These are phyloP conservation scores for Penicillium sp. DNA, from an alignment of 2,329 filamentous ascomycete species.

Conservation along the genomic window DNA sequence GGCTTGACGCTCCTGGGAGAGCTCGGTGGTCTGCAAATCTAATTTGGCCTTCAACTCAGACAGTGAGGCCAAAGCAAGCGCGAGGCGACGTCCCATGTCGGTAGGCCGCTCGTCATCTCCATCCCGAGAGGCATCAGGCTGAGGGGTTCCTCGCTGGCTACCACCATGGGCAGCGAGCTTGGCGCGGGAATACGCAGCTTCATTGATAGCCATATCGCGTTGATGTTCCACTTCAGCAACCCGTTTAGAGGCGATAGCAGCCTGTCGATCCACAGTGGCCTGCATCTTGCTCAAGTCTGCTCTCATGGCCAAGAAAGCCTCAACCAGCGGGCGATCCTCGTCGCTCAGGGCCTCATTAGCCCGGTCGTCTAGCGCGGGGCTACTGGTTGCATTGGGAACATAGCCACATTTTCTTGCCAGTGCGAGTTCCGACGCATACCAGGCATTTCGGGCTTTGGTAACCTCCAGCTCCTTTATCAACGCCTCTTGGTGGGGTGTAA, in stretches of 20 bases:
- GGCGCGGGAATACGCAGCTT: conserved; percentile 92
- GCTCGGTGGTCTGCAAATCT: conserved; percentile 66
- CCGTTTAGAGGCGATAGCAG: conserved; percentile 77
- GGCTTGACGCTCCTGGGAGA: conserved; percentile 77
- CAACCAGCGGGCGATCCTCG: conserved; percentile 86
- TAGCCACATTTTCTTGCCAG: conserved; percentile 90
- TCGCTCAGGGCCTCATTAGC: conserved; percentile 79
- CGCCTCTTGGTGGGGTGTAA: conserved; percentile 56
- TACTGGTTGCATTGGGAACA: conserved; percentile 66
- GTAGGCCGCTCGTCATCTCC: conserved; percentile 64
- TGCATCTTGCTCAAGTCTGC: conserved; percentile 88
- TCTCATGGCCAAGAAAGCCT: conserved; percentile 89
- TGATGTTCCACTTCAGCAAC: conserved; percentile 95
- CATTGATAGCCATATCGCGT: conserved; percentile 87
- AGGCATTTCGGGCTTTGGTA: conserved; percentile 83
- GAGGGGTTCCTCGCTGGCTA: conserved; percentile 62
- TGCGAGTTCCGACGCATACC: conserved; percentile 94
- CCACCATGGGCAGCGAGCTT: conserved; percentile 79
- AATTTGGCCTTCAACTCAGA: conserved; percentile 77
- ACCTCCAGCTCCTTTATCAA: conserved; percentile 84
- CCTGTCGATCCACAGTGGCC: conserved; percentile 82
- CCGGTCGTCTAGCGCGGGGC: conserved; percentile 73
- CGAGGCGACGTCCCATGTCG: conserved; percentile 79
- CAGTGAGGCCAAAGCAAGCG: conserved; percentile 74
- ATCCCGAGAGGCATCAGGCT: conserved; percentile 54